Evolutionary conservation across 2,329 filamentous ascomycete species (phyloP).

Genomic region (Annulohypoxylon truncatum): DNA sequence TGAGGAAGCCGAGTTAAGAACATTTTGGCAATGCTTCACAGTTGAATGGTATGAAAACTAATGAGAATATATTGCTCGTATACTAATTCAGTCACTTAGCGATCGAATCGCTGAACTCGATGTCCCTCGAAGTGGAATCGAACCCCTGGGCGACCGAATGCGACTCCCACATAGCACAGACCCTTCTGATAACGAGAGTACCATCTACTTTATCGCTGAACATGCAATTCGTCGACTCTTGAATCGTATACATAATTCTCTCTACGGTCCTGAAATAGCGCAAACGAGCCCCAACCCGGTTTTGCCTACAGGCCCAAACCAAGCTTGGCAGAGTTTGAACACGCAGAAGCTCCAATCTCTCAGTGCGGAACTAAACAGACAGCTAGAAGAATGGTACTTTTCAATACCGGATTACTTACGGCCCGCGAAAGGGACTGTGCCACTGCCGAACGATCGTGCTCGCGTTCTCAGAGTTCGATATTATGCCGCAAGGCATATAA

Average conservation of each 20-base stretch:
- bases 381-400: conserved; percentile 54
- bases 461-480: conserved; percentile 78
- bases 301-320: conserved; percentile 38
- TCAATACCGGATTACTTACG: conserved; percentile 53
- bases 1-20: conserved; percentile 64
- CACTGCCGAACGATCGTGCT: conserved; percentile 70
- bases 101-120: conserved; percentile 76
- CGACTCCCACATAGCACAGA: conserved; percentile 51
- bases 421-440: conserved; percentile 68
- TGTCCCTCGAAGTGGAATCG: conserved; percentile 52
- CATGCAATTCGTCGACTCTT: conserved; percentile 56
- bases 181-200: conserved; percentile 50
- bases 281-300: conserved; percentile 39
- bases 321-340: conserved; percentile 45
- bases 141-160: conserved; percentile 53
- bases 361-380: conserved; percentile 53
- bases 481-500: conserved; percentile 76
- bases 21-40: conserved; percentile 79
- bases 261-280: conserved; percentile 52
- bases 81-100: conserved; percentile 53
- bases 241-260: conserved; percentile 56
- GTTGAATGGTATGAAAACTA: conserved; percentile 68
- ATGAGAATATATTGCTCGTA: neutral
- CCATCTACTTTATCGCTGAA: conserved; percentile 56
- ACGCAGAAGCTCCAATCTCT: conserved; percentile 49